These are phyloP conservation scores for Jamesozyma piceae DNA, from an alignment of 805 yeast genomes.

Conservation along the genomic window DNA sequence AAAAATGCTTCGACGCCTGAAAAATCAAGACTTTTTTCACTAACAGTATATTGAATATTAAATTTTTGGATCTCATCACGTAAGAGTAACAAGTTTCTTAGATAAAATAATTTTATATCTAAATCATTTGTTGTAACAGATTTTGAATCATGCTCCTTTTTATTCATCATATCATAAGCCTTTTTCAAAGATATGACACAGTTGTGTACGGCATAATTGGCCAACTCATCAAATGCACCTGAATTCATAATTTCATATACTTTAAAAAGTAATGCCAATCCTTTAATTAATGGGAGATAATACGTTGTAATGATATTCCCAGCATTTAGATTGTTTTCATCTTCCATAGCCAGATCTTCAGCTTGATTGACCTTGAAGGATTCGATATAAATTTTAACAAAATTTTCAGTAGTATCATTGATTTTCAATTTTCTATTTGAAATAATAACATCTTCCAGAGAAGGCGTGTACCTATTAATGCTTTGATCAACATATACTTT, in stretches of 20 bases:
- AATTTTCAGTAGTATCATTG: constrained; percentile 15
- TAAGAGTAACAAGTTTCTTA: constrained; percentile 63
- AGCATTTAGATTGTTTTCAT: background rate
- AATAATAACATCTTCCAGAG: constrained; percentile 56
- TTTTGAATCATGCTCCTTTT: background rate
- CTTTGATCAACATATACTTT: constrained; percentile 64
- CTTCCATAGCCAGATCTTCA: background rate
- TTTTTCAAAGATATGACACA: constrained; percentile 54
- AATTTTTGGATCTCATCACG: constrained; percentile 62
- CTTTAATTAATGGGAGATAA: constrained; percentile 64
- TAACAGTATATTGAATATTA: constrained; percentile 68
- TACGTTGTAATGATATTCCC: constrained; percentile 23
- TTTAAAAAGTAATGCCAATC: constrained; percentile 61
- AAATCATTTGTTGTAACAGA: constrained; percentile 10
- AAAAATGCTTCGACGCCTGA: constrained; percentile 59
- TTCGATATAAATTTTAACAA: constrained; percentile 7
- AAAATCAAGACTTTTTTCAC: constrained; percentile 66
- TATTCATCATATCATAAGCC: constrained; percentile 42
- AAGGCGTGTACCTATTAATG: constrained; percentile 57
- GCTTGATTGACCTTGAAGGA: background rate
- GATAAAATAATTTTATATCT: constrained; percentile 57
- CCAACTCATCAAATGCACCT: constrained; percentile 75
- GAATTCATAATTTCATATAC: constrained; percentile 75
- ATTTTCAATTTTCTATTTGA: constrained; percentile 34
- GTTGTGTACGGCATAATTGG: constrained; percentile 76